phyloP scores from a whole-genome alignment of 2,329 filamentous ascomycete genomes.

The Fusarium mexicanum region DNA sequence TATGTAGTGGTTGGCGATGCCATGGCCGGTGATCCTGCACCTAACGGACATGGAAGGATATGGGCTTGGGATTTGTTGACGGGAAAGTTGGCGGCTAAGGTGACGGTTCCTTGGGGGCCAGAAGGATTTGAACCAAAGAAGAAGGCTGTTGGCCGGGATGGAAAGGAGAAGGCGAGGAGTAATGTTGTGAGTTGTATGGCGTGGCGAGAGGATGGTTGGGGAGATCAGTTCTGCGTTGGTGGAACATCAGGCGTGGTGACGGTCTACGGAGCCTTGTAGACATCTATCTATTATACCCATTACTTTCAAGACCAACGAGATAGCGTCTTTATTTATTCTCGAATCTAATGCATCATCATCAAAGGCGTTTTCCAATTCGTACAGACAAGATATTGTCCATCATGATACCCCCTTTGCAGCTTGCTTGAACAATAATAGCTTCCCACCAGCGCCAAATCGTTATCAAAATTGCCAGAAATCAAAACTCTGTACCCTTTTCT shows the following conservation, averaged over 20 bases:
- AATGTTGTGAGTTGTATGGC: conserved; percentile 71
- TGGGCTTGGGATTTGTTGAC: conserved; percentile 87
- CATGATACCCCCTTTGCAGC: conserved; percentile 14
- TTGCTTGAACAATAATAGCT: conserved; percentile 12
- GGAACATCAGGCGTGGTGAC: conserved; percentile 74
- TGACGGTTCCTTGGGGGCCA: conserved; percentile 68
- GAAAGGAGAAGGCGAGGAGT: conserved; percentile 66
- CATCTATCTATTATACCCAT: conserved; percentile 21
- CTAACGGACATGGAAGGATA: conserved; percentile 65
- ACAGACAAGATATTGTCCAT: conserved; percentile 14
- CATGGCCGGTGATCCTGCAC: conserved; percentile 48
- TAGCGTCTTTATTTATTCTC: conserved; percentile 1
- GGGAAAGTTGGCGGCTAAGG: conserved; percentile 71
- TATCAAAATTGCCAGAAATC: conserved; percentile 8
- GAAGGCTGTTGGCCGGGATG: conserved; percentile 66
- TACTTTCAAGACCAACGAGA: neutral
- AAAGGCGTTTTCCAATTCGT: conserved; percentile 23
- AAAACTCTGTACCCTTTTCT: conserved; percentile 14
- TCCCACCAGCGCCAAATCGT: conserved; percentile 35
- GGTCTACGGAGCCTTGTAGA: conserved; percentile 61
- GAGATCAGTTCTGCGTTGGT: conserved; percentile 71
- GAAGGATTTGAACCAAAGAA: conserved; percentile 58
- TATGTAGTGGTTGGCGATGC: conserved; percentile 87
- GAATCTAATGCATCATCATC: conserved; percentile 20
- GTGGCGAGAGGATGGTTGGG: conserved; percentile 70